A percentile compares a stretch with the other conserved stretches of the same genome.
Conservation (phyloP, 1,284 basidiomycete genomes). For the Phylloporus sp. region DNA sequence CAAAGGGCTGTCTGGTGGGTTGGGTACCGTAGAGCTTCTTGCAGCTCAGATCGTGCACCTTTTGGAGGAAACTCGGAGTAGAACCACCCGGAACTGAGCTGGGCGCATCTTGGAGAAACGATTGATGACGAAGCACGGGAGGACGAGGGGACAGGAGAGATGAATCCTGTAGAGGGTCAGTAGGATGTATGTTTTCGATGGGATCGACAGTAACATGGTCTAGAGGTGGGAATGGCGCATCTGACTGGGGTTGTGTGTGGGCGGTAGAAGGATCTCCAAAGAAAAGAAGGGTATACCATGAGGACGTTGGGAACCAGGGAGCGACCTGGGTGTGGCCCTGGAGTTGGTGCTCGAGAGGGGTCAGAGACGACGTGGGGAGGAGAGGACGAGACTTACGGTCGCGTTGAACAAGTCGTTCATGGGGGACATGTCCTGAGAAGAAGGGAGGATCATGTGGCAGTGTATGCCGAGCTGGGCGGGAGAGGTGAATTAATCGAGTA, state of each 20-base stretch:
- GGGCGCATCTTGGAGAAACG: conserved; percentile 37
- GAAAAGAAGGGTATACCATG: conserved; percentile 46
- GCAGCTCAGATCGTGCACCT: conserved; percentile 67
- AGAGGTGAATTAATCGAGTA: conserved; percentile 24
- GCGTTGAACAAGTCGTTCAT: conserved; percentile 61
- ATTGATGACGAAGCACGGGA: conserved; percentile 39
- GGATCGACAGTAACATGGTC: conserved; percentile 12
- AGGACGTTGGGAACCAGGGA: conserved; percentile 48
- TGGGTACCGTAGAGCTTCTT: conserved; percentile 68
- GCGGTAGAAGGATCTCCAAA: conserved; percentile 33
- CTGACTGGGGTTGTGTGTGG: not conserved
- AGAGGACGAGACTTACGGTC: conserved; percentile 51
- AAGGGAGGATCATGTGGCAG: conserved; percentile 64
- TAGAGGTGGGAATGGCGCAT: not conserved
- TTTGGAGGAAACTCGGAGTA: conserved; percentile 58
- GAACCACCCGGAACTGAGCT: conserved; percentile 16
- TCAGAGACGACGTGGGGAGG: conserved; percentile 19
- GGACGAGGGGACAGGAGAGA: conserved; percentile 21
- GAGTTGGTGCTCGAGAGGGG: conserved; percentile 47
- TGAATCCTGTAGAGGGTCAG: conserved; percentile 27
- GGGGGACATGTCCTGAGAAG: conserved; percentile 51
- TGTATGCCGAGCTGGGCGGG: conserved; percentile 57
- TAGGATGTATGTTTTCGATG: conserved; percentile 25
- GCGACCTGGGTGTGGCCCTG: conserved; percentile 45
- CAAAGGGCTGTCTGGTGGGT: conserved; percentile 56